phyloP scores from a whole-genome alignment of 2,329 filamentous ascomycete species.

The Phialophora chinensis region DNA sequence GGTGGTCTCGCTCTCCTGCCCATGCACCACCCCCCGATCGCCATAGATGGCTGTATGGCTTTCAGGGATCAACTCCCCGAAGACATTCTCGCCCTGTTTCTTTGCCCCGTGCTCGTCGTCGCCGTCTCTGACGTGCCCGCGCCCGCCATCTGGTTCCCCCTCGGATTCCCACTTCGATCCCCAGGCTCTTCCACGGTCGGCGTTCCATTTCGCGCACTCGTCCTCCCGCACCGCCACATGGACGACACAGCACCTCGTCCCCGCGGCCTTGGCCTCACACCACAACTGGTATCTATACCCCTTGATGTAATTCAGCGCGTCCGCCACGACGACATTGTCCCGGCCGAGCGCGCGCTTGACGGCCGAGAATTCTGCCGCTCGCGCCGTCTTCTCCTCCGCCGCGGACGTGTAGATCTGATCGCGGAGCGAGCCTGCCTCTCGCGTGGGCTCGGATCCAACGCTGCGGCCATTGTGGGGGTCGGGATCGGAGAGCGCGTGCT shows the following conservation, averaged over 20 bases:
- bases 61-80: slow-evolving; percentile 38
- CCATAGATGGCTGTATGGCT: slow-evolving; percentile 41
- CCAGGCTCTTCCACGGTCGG: slow-evolving; percentile 33
- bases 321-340: slow-evolving; percentile 67
- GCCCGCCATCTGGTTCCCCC: neutral
- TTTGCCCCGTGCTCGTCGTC: neutral
- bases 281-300: slow-evolving; percentile 71
- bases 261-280: slow-evolving; percentile 69
- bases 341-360: slow-evolving; percentile 64
- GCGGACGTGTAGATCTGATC: slow-evolving; percentile 40
- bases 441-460: slow-evolving; percentile 61
- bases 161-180: slow-evolving; percentile 11
- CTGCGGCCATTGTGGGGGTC: neutral
- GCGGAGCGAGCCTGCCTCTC: slow-evolving; percentile 42
- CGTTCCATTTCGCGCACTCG: slow-evolving; percentile 39
- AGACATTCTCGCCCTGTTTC: slow-evolving; percentile 31
- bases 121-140: neutral
- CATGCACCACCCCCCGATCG: slow-evolving; percentile 25
- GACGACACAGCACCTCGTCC: slow-evolving; percentile 67
- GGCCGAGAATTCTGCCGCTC: slow-evolving; percentile 65
- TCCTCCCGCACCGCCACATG: slow-evolving; percentile 40
- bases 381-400: slow-evolving; percentile 64
- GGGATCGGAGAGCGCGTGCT: slow-evolving; percentile 55
- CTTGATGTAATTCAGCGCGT: slow-evolving; percentile 72
- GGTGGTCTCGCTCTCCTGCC: neutral